A percentile compares a stretch with the other conserved stretches of the same genome.
These are phyloP conservation scores for Trypanosoma avium DNA, from an alignment of 208 protist species.

Conservation along the genomic window DNA sequence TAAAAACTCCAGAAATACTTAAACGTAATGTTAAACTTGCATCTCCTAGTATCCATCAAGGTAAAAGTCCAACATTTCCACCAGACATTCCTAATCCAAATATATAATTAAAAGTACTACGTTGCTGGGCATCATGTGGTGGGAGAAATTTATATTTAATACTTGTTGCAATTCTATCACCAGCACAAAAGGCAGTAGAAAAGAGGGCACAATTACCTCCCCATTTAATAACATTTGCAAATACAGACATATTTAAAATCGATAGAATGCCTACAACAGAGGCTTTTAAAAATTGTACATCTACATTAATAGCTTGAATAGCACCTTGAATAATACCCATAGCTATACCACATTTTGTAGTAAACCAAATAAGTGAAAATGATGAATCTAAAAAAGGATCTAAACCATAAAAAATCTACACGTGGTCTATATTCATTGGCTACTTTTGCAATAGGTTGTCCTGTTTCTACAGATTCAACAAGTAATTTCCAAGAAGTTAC, in stretches of 20 bases:
- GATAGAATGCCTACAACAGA: conserved; percentile 79
- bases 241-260: conserved; percentile 82
- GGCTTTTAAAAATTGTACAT: conserved; percentile 80
- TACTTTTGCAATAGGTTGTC: conserved; percentile 57
- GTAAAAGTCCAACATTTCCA: conserved; percentile 74
- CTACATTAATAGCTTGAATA: conserved; percentile 73
- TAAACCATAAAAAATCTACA: conserved; percentile 81
- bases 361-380: conserved; percentile 82
- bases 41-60: conserved; percentile 88
- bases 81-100: conserved; percentile 68
- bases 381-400: conserved; percentile 77
- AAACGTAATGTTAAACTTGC: conserved; percentile 55
- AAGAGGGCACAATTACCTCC: conserved; percentile 72
- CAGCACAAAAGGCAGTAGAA: conserved; percentile 65
- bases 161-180: conserved; percentile 53
- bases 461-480: conserved; percentile 64
- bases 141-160: conserved; percentile 54
- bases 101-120: conserved; percentile 76
- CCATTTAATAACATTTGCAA: conserved; percentile 84
- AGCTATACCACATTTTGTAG: conserved; percentile 72
- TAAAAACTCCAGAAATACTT: conserved; percentile 47
- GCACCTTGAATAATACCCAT: conserved; percentile 80
- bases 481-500: conserved; percentile 66
- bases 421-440: conserved; percentile 71
- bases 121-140: conserved; percentile 54